Conservation (phyloP, 805 yeast genomes). For the Candida rishiriensis region DNA sequence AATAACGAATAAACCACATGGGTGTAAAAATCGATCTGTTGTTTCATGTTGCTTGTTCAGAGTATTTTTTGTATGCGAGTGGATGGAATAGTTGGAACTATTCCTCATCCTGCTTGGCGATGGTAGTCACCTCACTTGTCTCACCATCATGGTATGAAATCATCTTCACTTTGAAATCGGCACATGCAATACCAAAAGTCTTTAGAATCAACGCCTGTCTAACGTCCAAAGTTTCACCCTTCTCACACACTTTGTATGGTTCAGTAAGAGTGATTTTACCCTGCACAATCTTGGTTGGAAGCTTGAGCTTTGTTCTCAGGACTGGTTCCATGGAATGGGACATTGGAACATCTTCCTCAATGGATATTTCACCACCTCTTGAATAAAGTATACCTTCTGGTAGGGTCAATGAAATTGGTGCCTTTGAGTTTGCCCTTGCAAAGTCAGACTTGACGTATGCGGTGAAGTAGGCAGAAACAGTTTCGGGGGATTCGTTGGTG, state of each 20-base stretch:
- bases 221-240: conserved; percentile 80
- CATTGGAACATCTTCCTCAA: conserved; percentile 94
- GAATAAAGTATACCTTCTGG: conserved; percentile 93
- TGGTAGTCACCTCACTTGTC: conserved; percentile 23
- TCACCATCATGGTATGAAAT: conserved; percentile 77
- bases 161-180: conserved; percentile 80
- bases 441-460: conserved; percentile 77
- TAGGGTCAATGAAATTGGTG: conserved; percentile 78
- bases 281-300: conserved; percentile 84
- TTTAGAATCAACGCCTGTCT: conserved; percentile 88
- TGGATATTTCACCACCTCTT: conserved; percentile 88
- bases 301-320: conserved; percentile 78
- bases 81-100: too few relatives aligned
- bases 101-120: conserved; percentile 3
- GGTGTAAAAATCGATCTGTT: too few relatives aligned
- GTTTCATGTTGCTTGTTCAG: too few relatives aligned
- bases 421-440: conserved; percentile 81
- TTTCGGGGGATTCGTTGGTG: conserved; percentile 83
- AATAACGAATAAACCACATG: too few relatives aligned
- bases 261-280: conserved; percentile 80
- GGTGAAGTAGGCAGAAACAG: conserved; percentile 84
- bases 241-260: conserved; percentile 74
- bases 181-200: conserved; percentile 92
- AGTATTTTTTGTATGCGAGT: too few relatives aligned
- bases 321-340: conserved; percentile 94